Evolutionary conservation across 257 asterid genomes (phyloP), one percentile per base, ranked within the genome.

Genomic region (Nicotiana obtusifolia): DNA sequence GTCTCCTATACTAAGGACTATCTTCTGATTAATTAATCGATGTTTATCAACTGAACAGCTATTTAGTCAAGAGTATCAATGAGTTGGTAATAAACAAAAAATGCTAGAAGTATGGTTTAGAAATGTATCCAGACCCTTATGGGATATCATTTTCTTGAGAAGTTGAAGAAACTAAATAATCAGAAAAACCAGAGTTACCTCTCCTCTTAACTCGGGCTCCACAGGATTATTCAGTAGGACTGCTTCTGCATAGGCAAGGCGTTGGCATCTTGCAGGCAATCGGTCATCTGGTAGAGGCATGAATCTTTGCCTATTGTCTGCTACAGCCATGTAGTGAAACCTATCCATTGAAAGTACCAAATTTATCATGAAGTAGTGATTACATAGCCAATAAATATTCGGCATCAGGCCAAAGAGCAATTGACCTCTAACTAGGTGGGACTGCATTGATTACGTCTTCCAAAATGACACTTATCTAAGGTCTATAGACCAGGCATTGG

Each of bases 221-320:
- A 93, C 17, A 4, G 98, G 98, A 77, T 92, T 84, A 15, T 87
- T 89, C n/a, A 93, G 93, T 14, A 88, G 90, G 62, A 93, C 95
- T 4, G 97, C 98, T 85, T 93, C 97, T 6, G 97, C 91, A 81
- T 89, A 93, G 14, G 87, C 93, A 84, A 93, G 91, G 41, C 89
- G 85, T 5, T 90, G 91, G 60, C 93, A 88, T 85, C 97, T 86
- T 64, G 87, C 91, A 26, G 89, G 84, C 82, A 88, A 85, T 71
- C 98, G 84, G 65, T 93, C 98, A 49, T 93, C 98, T 60, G 97
- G 97, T 64, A 89, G 87, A 30, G 98, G 98, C 97, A 92, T 92
- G 62, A 86, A 81, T 75, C 98, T 86, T 81, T 78, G 91, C 61
- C 93, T 87, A 82, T 91, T 86, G 76, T 91, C 97, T 78, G 92